Evolutionary conservation across 805 yeast species (phyloP).

Genomic region (Kazachstania taianensis): DNA sequence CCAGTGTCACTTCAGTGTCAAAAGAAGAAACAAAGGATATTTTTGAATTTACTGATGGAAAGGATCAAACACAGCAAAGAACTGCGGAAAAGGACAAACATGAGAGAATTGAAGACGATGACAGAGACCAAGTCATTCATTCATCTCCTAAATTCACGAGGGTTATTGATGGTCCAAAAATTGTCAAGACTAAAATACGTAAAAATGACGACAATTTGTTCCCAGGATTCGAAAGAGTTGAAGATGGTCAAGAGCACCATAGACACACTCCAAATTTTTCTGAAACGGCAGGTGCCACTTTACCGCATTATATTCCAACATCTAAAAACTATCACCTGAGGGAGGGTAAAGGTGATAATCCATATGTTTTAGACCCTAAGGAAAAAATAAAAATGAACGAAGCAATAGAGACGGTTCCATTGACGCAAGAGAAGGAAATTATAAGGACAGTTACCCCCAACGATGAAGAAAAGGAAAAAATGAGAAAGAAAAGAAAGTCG

Average conservation of each 20-base stretch:
- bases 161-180: slow-evolving; percentile 2
- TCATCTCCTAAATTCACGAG: slow-evolving; percentile 2
- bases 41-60: not conserved
- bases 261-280: no score
- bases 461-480: not conserved
- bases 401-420: not conserved
- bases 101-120: not conserved
- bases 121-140: not conserved
- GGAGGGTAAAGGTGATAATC: no score
- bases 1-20: not conserved
- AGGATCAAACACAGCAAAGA: not conserved
- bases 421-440: not conserved
- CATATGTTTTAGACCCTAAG: not conserved
- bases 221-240: not conserved
- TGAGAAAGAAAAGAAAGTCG: no score
- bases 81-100: not conserved
- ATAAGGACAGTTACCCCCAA: not conserved
- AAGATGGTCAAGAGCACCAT: not conserved
- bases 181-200: not conserved
- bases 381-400: not conserved
- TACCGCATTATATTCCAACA: slow-evolving; percentile 26
- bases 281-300: slow-evolving; percentile 29
- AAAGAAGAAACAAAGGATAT: slow-evolving; percentile 1
- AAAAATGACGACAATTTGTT: not conserved
- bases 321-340: slow-evolving; percentile 22